Base-by-base conservation (phyloP, 371 early-diverging fungal species). In the Apophysomyces variabilis region DNA sequence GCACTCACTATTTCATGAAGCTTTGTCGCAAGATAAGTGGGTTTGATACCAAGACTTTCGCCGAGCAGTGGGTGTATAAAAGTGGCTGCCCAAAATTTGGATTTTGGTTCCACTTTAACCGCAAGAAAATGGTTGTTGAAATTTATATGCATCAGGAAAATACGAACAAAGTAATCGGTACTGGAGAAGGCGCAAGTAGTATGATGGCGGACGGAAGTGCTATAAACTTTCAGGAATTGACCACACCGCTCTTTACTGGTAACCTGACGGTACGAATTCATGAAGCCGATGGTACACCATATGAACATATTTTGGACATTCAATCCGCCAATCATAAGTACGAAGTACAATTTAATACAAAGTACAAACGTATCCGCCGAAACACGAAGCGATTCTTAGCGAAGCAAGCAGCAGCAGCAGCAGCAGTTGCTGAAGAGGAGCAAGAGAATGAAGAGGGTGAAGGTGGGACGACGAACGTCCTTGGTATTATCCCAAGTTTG, bases 341-440 rank as follows among this genome's bases (percentile, higher is more conserved):
- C 64, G 95, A 97, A 68, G 91, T 98, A 9, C 92, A 90, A 64
- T 98, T 95, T 79, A 95, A 98, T 72, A 96, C 97, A 7, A 96
- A 96, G 73, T 96, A 97, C 75, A 96, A 96, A 80, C 92, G 97
- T 68, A 95, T 94, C 68, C 86, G 95, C 35, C 87, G 95, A 57
- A 91, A 88, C 68, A 94, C 92, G 4, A 93, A 92, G 65, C 81
- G 92, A 58, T 93, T 93, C 77, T 86, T 89, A 60, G 86, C 88
- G 43, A 89, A 91, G 46, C 92, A 92, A 74, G 87, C 90, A 14
- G 90, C 90, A 7, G 92, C 92, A 0, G 93, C 91, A 0, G 91
- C 91, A 4, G 92, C 90, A 3, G 90, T 89, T 18, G 91, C 89
- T 38, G 93, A 89, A 68, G 90, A 87, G 21, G 90, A 85, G 47